Evolutionary conservation across 2,329 filamentous ascomycete genomes (phyloP).

Genomic region (Arthroderma sp.): DNA sequence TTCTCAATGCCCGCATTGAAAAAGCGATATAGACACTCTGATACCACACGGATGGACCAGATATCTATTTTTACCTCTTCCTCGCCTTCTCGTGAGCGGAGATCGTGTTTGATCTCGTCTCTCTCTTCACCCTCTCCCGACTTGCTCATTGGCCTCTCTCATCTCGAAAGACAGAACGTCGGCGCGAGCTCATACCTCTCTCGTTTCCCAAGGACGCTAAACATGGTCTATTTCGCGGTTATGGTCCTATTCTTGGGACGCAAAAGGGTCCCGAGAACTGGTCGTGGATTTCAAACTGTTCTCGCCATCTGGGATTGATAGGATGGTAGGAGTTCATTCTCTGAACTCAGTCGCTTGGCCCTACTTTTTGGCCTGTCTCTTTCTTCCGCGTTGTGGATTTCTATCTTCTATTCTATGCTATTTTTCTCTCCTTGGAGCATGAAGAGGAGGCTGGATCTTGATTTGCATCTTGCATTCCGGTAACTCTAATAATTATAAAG

Average conservation of each 20-base stretch:
- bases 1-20: background rate
- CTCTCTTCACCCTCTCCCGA: background rate
- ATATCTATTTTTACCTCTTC: background rate
- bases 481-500: constrained; percentile 6
- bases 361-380: no score
- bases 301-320: background rate
- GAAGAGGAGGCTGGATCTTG: background rate
- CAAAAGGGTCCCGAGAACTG: background rate
- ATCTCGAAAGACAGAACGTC: background rate
- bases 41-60: background rate
- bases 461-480: background rate
- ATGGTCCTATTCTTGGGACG: constrained; percentile 1
- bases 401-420: background rate
- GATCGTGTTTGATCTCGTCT: constrained; percentile 1
- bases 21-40: background rate
- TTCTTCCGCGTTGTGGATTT: background rate
- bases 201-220: background rate
- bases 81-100: background rate
- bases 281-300: background rate
- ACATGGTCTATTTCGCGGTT: background rate
- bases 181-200: constrained; percentile 1
- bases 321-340: background rate
- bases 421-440: background rate
- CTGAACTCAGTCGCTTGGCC: background rate
- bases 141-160: constrained; percentile 1